Base-by-base conservation (phyloP, 306 rosid species). In the Prunus campanulata region DNA sequence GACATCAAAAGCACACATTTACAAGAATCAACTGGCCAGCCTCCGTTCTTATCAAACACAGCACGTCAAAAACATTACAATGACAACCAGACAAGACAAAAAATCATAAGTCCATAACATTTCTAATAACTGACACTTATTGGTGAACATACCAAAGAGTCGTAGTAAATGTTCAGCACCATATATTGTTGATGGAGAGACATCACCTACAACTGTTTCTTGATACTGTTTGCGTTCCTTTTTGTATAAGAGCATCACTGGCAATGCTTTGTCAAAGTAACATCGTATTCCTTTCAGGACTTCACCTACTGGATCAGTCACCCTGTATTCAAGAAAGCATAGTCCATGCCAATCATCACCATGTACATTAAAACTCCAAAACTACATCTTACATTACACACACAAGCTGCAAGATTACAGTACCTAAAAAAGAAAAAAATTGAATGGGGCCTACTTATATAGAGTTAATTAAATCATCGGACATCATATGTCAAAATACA, bases 161-260 rank as follows among this genome's bases (percentile, higher is more conserved):
- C 97, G 96, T 57, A 95, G 76, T 77, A 95, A 81, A 89, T 95
- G 99, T 83, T 95, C 99, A 25, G 97, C 99, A 51, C 99, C 99
- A 55, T 95, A 95, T 74, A 92, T 78, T 64, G 91, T 81, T 46
- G 98, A 92, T 1, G 99, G 97, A 65, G 99, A 89, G 74, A 86
- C 84, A 70, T 85, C 82, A 80, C 87, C 93, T 4, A 52, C 70
- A 44, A 95, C 74, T 29, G 79, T 72, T 67, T 92, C 96, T 60
- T 74, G 84, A 79, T 86, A 92, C 77, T 92, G 99, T 83, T 89
- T 84, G 88, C 92, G 99, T 80, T 95, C 99, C 55, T 85, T 95
- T 78, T 89, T 91, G 84, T 95, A 92, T 54, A 95, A 88, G 72
- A 95, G 98, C 92, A 95, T 85, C 83, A 83, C 77, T 66, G 99